phyloP scores from a whole-genome alignment of 177 flowering plant species.

The Vitis hybrid region DNA sequence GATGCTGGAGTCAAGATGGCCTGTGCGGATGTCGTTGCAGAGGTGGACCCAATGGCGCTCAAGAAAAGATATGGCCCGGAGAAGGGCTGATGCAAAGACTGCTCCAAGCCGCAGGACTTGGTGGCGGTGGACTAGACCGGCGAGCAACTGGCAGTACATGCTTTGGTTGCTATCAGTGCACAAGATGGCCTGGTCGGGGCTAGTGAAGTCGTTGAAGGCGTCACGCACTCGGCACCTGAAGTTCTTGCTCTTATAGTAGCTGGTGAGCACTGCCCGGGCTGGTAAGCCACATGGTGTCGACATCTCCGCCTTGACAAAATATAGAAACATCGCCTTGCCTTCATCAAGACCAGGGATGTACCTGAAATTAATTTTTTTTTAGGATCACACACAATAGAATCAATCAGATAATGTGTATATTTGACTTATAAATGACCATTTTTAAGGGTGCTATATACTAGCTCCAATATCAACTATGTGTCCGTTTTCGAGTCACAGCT shows the following conservation, averaged over 20 bases:
- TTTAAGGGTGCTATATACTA: too few species aligned
- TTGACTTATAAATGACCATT: too few species aligned
- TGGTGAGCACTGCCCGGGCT: constrained; percentile 76
- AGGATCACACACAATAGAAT: neutral
- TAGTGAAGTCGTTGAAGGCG: constrained; percentile 63
- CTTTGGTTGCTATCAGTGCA: constrained; percentile 72
- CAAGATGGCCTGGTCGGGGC: constrained; percentile 65
- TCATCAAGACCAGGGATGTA: constrained; percentile 65
- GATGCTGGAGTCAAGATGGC: constrained; percentile 34
- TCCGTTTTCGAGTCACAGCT: neutral
- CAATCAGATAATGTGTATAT: too few species aligned
- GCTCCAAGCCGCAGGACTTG: constrained; percentile 79
- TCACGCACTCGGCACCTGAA: constrained; percentile 60
- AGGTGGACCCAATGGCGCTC: constrained; percentile 57
- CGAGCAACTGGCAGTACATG: constrained; percentile 81
- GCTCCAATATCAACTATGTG: neutral
- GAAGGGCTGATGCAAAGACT: constrained; percentile 82
- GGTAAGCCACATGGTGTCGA: constrained; percentile 69
- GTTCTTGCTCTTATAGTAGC: constrained; percentile 85
- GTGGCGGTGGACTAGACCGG: constrained; percentile 65
- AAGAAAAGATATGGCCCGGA: constrained; percentile 69
- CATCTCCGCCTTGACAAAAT: constrained; percentile 66
- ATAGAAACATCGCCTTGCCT: constrained; percentile 80
- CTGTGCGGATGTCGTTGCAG: constrained; percentile 59
- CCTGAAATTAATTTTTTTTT: constrained; percentile 29